Conservation (phyloP, 1,139 yeast genomes). For the Pichia sp. region DNA sequence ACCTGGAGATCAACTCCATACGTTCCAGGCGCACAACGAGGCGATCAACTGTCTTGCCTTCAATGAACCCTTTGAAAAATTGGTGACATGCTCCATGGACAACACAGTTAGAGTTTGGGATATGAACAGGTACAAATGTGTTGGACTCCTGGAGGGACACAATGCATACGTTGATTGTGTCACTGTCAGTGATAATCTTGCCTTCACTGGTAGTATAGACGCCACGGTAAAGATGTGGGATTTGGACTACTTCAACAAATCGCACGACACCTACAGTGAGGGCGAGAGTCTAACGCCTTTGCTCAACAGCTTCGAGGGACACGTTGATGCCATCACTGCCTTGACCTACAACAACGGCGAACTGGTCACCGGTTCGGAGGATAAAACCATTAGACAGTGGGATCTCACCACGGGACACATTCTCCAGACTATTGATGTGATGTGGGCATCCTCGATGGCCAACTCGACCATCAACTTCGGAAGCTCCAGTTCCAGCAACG, state of each 20-base stretch:
- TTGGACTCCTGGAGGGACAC: constrained; percentile 51
- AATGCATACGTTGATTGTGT: constrained; percentile 53
- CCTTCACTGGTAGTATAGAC: constrained; percentile 61
- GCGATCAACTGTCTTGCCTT: constrained; percentile 55
- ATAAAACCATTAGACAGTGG: constrained; percentile 79
- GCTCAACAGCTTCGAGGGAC: constrained; percentile 53
- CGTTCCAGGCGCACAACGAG: constrained; percentile 52
- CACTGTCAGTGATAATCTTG: constrained; percentile 49
- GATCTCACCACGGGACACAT: constrained; percentile 63
- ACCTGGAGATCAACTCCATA: constrained; percentile 50
- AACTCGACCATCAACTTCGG: constrained; percentile 19
- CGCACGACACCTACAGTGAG: constrained; percentile 17
- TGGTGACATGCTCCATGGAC: constrained; percentile 77
- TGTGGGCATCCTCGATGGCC: constrained; percentile 48
- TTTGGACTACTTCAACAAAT: constrained; percentile 25
- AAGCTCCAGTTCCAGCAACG: background rate
- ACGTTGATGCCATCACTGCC: constrained; percentile 61
- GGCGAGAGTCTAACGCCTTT: constrained; percentile 31
- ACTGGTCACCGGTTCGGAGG: constrained; percentile 67
- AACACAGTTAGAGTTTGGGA: constrained; percentile 88
- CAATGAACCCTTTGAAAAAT: constrained; percentile 64
- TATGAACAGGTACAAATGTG: constrained; percentile 47
- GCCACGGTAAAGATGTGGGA: constrained; percentile 63
- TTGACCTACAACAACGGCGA: constrained; percentile 47
- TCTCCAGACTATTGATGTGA: constrained; percentile 55